Evolutionary conservation across 2,329 filamentous ascomycete genomes (phyloP).

Genomic region (Beauveria brongniartii): DNA sequence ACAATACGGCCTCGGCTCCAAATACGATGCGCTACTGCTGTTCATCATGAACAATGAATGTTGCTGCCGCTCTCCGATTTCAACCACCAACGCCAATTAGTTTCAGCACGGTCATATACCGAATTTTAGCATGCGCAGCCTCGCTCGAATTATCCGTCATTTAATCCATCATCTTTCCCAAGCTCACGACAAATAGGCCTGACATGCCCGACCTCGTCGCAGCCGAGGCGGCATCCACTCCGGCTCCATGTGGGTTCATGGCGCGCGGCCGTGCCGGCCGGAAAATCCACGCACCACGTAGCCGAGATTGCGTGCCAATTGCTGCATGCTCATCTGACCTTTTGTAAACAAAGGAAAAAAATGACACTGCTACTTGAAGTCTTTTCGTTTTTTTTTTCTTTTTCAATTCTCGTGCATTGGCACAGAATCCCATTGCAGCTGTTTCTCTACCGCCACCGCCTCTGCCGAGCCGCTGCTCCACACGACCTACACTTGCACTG

Average conservation of each 20-base stretch:
- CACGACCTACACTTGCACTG: neutral
- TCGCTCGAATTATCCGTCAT: neutral
- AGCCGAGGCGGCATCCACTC: neutral
- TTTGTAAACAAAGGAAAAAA: neutral
- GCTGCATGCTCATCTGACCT: neutral
- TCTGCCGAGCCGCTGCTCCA: neutral
- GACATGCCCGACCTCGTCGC: neutral
- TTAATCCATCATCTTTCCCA: neutral
- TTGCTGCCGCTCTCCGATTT: neutral
- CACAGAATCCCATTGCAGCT: neutral
- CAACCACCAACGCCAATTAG: neutral
- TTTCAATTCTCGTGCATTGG: neutral
- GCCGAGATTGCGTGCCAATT: neutral
- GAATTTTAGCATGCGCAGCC: neutral
- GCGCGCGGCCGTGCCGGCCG: neutral
- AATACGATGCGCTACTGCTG: slow-evolving; percentile 1
- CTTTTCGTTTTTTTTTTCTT: neutral
- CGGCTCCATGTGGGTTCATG: neutral
- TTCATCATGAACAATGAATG: neutral
- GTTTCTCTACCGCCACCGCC: neutral
- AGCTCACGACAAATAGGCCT: neutral
- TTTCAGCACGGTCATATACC: neutral
- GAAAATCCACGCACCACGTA: neutral
- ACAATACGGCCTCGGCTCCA: neutral
- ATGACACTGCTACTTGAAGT: neutral